A percentile compares a stretch with the other conserved stretches of the same genome.
These are phyloP conservation scores for Sophora flavescens DNA, from an alignment of 306 rosid genomes.

Conservation along the genomic window DNA sequence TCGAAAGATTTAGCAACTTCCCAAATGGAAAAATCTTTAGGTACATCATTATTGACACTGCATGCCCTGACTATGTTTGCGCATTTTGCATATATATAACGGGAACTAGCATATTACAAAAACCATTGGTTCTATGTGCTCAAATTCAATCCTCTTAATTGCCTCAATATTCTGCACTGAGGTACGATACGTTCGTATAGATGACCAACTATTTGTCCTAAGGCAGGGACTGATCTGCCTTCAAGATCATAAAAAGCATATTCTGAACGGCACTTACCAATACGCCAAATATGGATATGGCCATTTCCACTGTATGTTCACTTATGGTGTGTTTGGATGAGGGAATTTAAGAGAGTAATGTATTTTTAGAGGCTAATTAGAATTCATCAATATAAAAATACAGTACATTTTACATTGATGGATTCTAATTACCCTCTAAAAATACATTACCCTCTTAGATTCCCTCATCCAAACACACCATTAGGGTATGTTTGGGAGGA, in stretches of 20 bases:
- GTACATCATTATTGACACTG: not conserved
- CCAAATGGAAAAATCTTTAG: conserved; percentile 4
- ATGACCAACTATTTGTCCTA: conserved; percentile 11
- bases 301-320: conserved; percentile 24
- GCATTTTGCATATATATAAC: conserved; percentile 5
- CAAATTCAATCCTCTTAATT: conserved; percentile 5
- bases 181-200: not conserved
- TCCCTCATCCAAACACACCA: too few species aligned
- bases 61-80: not conserved
- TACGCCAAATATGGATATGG: not conserved
- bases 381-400: too few species aligned
- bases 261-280: not conserved
- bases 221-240: conserved; percentile 11
- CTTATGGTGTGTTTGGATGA: too few species aligned
- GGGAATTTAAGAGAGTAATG: too few species aligned
- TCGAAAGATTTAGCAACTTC: not conserved
- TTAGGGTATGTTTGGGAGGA: too few species aligned
- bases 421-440: too few species aligned
- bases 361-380: too few species aligned
- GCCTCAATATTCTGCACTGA: not conserved
- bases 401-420: too few species aligned
- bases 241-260: not conserved
- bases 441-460: too few species aligned
- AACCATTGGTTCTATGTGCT: conserved; percentile 18
- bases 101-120: not conserved